These are phyloP conservation scores for Nicotiana benthamiana DNA, from an alignment of 257 asterid genomes.

Conservation along the genomic window DNA sequence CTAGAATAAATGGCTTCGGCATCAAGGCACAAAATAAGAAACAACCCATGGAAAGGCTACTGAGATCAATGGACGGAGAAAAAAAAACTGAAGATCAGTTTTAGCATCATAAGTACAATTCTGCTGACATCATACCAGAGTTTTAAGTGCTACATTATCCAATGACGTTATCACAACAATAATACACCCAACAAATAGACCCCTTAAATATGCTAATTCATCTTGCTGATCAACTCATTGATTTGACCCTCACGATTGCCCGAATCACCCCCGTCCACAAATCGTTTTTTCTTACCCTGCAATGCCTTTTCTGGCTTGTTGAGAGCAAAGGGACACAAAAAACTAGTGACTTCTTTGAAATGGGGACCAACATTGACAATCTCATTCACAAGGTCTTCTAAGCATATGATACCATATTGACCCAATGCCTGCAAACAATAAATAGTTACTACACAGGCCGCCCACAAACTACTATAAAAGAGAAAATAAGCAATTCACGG, in stretches of 20 bases:
- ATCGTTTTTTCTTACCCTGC: constrained; percentile 68
- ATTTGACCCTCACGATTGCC: constrained; percentile 65
- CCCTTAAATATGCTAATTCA: constrained; percentile 47
- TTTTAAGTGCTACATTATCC: background rate
- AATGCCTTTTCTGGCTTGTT: constrained; percentile 72
- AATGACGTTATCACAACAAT: background rate
- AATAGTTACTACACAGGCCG: background rate
- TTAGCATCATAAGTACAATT: background rate
- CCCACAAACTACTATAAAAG: background rate
- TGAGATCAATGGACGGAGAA: background rate
- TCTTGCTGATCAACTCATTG: constrained; percentile 65
- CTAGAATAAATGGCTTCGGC: background rate
- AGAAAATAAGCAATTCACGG: background rate
- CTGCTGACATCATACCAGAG: background rate
- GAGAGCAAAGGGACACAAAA: constrained; percentile 68
- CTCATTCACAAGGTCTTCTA: constrained; percentile 83
- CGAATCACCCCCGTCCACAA: constrained; percentile 82
- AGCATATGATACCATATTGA: constrained; percentile 55
- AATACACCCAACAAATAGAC: constrained; percentile 2
- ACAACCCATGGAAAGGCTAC: background rate
- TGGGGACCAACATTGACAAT: constrained; percentile 54
- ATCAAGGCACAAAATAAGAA: background rate
- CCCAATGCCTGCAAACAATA: constrained; percentile 53
- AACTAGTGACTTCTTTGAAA: constrained; percentile 51
- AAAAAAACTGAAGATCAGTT: background rate